Base-by-base conservation (phyloP, 108 stramenopile species). In the Skeletonema marinoi region DNA sequence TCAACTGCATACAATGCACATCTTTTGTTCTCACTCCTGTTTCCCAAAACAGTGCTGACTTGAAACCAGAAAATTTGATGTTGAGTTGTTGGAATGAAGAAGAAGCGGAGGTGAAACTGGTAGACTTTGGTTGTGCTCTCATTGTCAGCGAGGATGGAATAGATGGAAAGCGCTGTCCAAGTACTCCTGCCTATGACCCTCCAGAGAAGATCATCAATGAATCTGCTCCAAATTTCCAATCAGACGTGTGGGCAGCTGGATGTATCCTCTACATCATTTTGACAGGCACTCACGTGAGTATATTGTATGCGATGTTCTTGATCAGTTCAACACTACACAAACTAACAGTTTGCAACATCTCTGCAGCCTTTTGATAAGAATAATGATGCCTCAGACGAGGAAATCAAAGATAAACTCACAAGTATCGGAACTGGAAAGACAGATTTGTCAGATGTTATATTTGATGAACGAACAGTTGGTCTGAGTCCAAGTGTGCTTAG, bases 1-100 rank as follows among this genome's bases (percentile, higher is more conserved):
- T 35, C 14, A 4, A 6, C 30, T 36, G 3, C 32, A 33, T 65
- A 9, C 17, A 14, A 35, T 65, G 17, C 6, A 21, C 16, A 32
- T 16, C 7, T 25, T 51, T 6, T 59, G 32, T 31, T 33, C 35
- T 33, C 58, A 35, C 35, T 42, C 25, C 58, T 1, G 38, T 73
- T 6, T 69, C 63, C 39, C 10, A 0, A 41, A 41, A 50, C 48
- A 50, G 48, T 60, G 66, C 65, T 9, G 78, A 78, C 54, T 65
- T 78, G 29, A 78, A 78, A 36, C 64, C 78, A 59, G 78, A 78
- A 41, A 78, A 78, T 39, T 48, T 78, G 0, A 72, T 78, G 71
- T 32, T 78, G 1, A 66, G 65, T 12, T 62, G 60, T 0, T 63
- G 65, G 60, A 32, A 60, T 31, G 56, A 70, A 3, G 71, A 62